Evolutionary conservation across 2,329 filamentous ascomycete species (phyloP).

Genomic region (Fusarium sp.): DNA sequence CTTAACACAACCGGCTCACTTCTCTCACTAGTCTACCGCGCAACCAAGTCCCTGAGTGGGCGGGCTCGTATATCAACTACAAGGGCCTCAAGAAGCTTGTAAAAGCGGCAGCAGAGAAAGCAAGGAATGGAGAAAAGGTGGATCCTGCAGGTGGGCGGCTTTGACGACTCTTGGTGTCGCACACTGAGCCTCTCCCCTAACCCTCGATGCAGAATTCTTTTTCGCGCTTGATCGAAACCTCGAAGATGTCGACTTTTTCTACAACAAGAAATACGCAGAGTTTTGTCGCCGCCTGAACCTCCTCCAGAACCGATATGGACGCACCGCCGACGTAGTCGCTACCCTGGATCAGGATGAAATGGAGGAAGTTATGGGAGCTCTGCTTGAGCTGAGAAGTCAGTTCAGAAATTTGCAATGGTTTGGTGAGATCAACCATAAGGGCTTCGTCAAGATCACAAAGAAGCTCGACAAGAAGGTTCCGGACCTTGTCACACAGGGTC

Average conservation of each 20-base stretch:
- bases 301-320: constrained; percentile 87
- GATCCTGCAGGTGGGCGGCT: constrained; percentile 86
- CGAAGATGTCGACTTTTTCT: constrained; percentile 95
- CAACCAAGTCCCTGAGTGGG: constrained; percentile 90
- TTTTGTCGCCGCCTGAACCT: constrained; percentile 85
- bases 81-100: constrained; percentile 95
- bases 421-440: constrained; percentile 92
- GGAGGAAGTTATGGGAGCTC: constrained; percentile 88
- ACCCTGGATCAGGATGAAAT: constrained; percentile 87
- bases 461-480: constrained; percentile 97
- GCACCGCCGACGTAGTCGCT: constrained; percentile 73
- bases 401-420: constrained; percentile 97
- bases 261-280: constrained; percentile 94
- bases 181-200: constrained; percentile 47
- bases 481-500: constrained; percentile 78
- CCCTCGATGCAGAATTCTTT: constrained; percentile 81
- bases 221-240: constrained; percentile 96
- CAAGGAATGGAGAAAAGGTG: constrained; percentile 75
- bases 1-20: constrained; percentile 21
- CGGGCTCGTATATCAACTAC: constrained; percentile 86
- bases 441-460: constrained; percentile 98
- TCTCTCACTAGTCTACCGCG: constrained; percentile 69
- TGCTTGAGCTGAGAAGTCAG: constrained; percentile 88
- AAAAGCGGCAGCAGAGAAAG: constrained; percentile 76
- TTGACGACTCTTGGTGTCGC: constrained; percentile 44